Base-by-base conservation (phyloP, 257 asterid species). In the Paulownia fortunei region DNA sequence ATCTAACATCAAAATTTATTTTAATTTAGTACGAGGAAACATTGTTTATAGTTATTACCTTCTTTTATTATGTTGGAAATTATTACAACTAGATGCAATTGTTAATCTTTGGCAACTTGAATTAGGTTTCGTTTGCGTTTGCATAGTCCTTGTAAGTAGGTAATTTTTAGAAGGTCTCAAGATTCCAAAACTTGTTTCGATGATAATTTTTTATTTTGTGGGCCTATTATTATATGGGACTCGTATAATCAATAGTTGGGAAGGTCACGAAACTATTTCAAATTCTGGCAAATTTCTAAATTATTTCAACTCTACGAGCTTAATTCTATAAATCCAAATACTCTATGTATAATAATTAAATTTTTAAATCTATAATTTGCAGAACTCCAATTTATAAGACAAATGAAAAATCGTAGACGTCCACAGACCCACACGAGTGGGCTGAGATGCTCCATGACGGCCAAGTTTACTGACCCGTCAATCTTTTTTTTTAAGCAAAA, bases 361-460 rank as follows among this genome's bases (percentile, higher is more conserved):
- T 19, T 41, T 34, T 2, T 54, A 54, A 54, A 26, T 0, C 11
- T 15, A 37, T 64, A 10, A 52, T 23, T 8, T 3, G 23, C 8
- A n/a, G 32, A 7, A 41, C 47, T 41, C 7, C 11, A 2, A 8
- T 5, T 9, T 41, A 41, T 0, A 47, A 47, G 54, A 70, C 78
- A 78, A 71, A 62, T 60, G 26, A 26, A 74, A 62, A 71, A 49
- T 51, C n/a, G 41, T 78, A 15, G 55, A 30, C 26, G 72, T 67
- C 21, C 51, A 61, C 41, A 70, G 82, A 78, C 78, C 67, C 82
- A 70, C 78, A 78, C 73, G 79, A 54, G 68, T 64, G 83, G 70
- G 37, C 64, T 72, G 69, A 26, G 78, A 69, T 68, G 76, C 71
- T 56, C 32, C 73, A 36, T 54, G 42, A 49, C 49, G 47, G 54